Conservation (phyloP, 805 yeast species). For the Blastobotrys americana region DNA sequence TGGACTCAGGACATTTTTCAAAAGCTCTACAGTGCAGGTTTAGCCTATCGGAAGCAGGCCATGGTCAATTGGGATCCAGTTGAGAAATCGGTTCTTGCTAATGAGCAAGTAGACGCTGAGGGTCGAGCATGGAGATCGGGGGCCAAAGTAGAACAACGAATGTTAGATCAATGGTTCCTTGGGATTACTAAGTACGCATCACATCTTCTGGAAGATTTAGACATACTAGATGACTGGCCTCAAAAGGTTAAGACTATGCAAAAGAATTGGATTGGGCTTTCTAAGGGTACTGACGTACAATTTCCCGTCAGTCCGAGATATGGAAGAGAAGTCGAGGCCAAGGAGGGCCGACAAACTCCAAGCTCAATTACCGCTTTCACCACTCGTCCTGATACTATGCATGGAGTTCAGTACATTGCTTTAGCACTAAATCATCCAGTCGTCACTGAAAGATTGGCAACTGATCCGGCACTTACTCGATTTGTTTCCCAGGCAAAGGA, state of each 20-base stretch:
- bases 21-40: slow-evolving; percentile 60
- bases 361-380: slow-evolving; percentile 56
- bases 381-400: slow-evolving; percentile 83
- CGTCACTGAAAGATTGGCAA: slow-evolving; percentile 34
- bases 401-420: slow-evolving; percentile 77
- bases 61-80: slow-evolving; percentile 98
- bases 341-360: slow-evolving; percentile 6
- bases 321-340: too few relatives aligned
- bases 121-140: slow-evolving; percentile 98
- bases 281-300: slow-evolving; percentile 65
- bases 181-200: slow-evolving; percentile 79
- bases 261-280: slow-evolving; percentile 86
- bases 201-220: slow-evolving; percentile 58
- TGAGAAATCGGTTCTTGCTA: slow-evolving; percentile 90
- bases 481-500: slow-evolving; percentile 39
- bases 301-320: too few relatives aligned
- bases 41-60: slow-evolving; percentile 81
- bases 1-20: slow-evolving; percentile 88
- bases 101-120: slow-evolving; percentile 87
- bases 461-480: slow-evolving; percentile 36
- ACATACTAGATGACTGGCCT: slow-evolving; percentile 70
- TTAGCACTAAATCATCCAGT: slow-evolving; percentile 66
- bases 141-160: slow-evolving; percentile 77
- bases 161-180: slow-evolving; percentile 87
- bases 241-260: slow-evolving; percentile 85